Evolutionary conservation across 176 grass and related monocot species (phyloP), one percentile per base, ranked within the genome.

Genomic region (barley (Hordeum vulgare)): DNA sequence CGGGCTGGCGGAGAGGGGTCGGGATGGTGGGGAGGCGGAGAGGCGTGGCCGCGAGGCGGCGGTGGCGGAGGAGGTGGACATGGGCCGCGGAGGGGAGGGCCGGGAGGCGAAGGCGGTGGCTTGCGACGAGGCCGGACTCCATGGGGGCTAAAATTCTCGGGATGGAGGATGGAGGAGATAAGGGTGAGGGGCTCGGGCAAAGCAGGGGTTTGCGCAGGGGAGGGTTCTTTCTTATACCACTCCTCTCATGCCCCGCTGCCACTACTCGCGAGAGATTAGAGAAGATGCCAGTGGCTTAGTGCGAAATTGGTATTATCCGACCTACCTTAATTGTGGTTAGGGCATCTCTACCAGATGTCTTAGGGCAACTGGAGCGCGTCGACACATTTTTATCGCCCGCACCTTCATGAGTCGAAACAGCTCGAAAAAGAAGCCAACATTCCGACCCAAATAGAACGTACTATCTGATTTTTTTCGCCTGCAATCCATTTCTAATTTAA

Each of bases 91-190:
- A 18, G 25, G 41, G 37, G 61, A 58, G 62, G 49, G 61, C 35
- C 60, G 71, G 85, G 21, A 82, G 56, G 83, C 86, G 88, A 74
- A 88, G 82, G 79, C 83, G 75, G 81, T 86, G 85, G 81, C 85
- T 88, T 63, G 82, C 82, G 66, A 90, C 79, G 88, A 90, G 86
- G 79, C 88, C 83, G 77, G 85, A 86, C 89, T 90, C 92, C 92
- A 91, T 94, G 79, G 81, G 62, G 61, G 35, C 47, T 5, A 51
- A 74, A 78, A 86, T 73, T 67, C 76, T 51, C 9, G 62, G 54
- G 7, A 13, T 72, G 70, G 70, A 73, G 41, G 70, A 73, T 49
- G 66, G 61, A 78, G 80, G 80, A 84, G 86, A 88, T 87, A 87
- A 84, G 85, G 85, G 67, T 81, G 77, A 37, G 85, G 60, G 62